Evolutionary conservation across 352 stramenopile genomes (phyloP), one percentile per base, ranked within the genome.

Genomic region (Phytophthora pini): DNA sequence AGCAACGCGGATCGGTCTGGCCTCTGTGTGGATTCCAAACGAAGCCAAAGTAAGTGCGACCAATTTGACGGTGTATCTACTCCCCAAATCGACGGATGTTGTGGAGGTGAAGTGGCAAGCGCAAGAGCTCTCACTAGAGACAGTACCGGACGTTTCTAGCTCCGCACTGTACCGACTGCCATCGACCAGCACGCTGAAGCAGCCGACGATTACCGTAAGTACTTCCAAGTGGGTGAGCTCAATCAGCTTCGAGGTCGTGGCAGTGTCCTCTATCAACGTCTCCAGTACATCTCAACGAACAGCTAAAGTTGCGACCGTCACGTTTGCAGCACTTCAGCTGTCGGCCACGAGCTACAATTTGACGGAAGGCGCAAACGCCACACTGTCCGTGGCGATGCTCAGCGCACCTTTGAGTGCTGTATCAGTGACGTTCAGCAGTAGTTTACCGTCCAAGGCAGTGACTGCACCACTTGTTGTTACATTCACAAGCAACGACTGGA

Each of bases 61-160:
- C 1, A 55, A 46, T 4, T 10, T 88, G 4, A 27, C 55, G 1
- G 61, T 87, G 11, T 88, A 79, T 26, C 34, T 87, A 13, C 32
- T 84, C 10, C 63, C 71, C 9, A 62, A 43, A 12, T 68, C 51
- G 12, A 60, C 56, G 10, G 45, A 63, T 2, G 50, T 40, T 10
- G 39, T 84, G 4, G 73, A 87, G 54, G 59, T 89, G 0, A 72
- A 77, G 53, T 84, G 70, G 63, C 66, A 77, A 9, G 62, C 66
- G 11, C 69, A 76, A 31, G 20, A 70, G 2, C 49, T 89, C 0
- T 22, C 55, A 4, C 39, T 80, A 5, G 68, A 78, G 53, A 76
- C 11, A 5, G 17, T 81, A 0, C 44, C 70, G 0, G 56, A 69
- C 5, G 34, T 89, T 24, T 84, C 77, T 7, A 11, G 61, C 0